A percentile compares a stretch with the other conserved stretches of the same genome.
Conservation (phyloP, 2,329 filamentous ascomycete genomes). For the Verticillium nonalfalfae region DNA sequence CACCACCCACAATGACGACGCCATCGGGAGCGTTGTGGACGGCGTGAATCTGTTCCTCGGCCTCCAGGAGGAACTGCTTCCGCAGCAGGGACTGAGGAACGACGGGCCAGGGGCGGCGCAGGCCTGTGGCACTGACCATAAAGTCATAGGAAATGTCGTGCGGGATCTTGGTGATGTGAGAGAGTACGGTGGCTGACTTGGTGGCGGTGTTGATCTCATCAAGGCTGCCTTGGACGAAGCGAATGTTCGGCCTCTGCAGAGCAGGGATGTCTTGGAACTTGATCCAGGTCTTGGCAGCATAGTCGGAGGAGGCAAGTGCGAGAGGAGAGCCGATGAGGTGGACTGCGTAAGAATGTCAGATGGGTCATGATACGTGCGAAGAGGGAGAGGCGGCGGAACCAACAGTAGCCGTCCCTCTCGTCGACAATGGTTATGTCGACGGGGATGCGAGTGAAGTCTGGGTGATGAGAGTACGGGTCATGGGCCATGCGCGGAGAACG, state of each 20-base stretch:
- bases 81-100: conserved; percentile 61
- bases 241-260: conserved; percentile 55
- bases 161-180: conserved; percentile 35
- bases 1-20: conserved; percentile 69
- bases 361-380: not conserved
- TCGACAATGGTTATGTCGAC: conserved; percentile 70
- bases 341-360: conserved; percentile 27
- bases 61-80: conserved; percentile 58
- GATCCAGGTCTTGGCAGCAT: conserved; percentile 64
- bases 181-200: conserved; percentile 53
- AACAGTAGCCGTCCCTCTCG: conserved; percentile 79
- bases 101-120: conserved; percentile 64
- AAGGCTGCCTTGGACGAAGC: conserved; percentile 60
- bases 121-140: conserved; percentile 65
- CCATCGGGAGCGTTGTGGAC: conserved; percentile 46
- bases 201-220: conserved; percentile 49
- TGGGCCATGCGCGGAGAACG: conserved; percentile 38
- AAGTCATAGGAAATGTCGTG: conserved; percentile 60
- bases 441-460: conserved; percentile 39
- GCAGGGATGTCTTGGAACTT: conserved; percentile 61
- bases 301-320: conserved; percentile 57
- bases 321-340: conserved; percentile 73
- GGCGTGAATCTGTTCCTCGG: conserved; percentile 49
- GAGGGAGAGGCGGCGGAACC: conserved; percentile 18
- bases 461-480: conserved; percentile 29